Percentiles rank a stretch among this genome's conserved stretches.
Conservation (phyloP, 148 eudicot genomes). For the Rhododendron kiyosumense region DNA sequence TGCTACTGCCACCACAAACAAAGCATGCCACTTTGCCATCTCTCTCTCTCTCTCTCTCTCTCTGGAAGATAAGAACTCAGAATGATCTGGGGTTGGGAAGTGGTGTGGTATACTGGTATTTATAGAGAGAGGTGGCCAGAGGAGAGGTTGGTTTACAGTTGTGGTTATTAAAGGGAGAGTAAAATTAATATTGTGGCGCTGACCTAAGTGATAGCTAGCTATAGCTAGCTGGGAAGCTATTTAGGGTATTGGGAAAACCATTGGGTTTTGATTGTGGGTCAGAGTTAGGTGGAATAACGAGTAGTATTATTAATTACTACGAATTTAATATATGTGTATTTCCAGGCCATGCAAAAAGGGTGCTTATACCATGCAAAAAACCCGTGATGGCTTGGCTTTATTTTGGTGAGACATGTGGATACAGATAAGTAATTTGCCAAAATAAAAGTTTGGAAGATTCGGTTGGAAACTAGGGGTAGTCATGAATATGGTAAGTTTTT, state of each 20-base stretch:
- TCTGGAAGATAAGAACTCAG: neutral
- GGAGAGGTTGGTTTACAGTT: neutral
- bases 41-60: neutral
- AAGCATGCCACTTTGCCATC: neutral
- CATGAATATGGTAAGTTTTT: neutral
- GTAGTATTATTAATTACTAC: neutral
- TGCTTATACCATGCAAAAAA: neutral
- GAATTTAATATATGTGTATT: too few species aligned
- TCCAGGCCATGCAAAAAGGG: neutral
- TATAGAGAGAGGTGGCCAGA: neutral
- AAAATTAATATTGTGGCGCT: neutral
- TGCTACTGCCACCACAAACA: neutral
- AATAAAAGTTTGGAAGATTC: neutral
- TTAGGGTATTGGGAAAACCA: neutral
- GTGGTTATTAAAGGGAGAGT: neutral
- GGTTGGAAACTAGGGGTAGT: neutral
- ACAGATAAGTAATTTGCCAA: neutral
- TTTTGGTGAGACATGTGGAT: neutral
- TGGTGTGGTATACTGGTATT: neutral
- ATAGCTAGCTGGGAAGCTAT: neutral
- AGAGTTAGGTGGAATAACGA: neutral
- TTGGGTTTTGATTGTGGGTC: neutral
- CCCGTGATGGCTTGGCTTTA: neutral
- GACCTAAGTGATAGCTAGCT: neutral
- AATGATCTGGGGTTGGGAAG: neutral